These are phyloP conservation scores for Sporothrix humicola DNA, from an alignment of 2,329 filamentous ascomycete species.

Conservation along the genomic window DNA sequence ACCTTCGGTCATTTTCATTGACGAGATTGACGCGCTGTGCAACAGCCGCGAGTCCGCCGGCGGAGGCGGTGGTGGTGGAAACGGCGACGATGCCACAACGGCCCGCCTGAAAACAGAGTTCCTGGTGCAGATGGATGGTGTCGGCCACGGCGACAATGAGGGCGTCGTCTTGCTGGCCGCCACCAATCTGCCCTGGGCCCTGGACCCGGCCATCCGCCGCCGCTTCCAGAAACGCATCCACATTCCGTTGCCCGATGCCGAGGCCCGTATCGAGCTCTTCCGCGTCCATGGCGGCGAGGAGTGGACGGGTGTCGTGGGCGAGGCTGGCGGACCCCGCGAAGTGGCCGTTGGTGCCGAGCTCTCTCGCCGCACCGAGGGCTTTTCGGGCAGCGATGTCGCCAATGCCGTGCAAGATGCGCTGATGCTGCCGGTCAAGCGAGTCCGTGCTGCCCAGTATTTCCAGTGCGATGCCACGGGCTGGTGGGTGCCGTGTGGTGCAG, in stretches of 20 bases:
- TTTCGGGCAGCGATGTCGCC: slow-evolving; percentile 64
- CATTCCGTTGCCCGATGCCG: slow-evolving; percentile 88
- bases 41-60: slow-evolving; percentile 89
- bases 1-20: slow-evolving; percentile 95
- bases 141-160: slow-evolving; percentile 67
- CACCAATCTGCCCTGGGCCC: slow-evolving; percentile 90
- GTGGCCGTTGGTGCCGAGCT: slow-evolving; percentile 69
- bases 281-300: slow-evolving; percentile 86
- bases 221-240: slow-evolving; percentile 78
- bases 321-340: slow-evolving; percentile 63
- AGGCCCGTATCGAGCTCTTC: slow-evolving; percentile 75
- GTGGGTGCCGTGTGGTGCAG: slow-evolving; percentile 26
- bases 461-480: not conserved
- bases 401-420: slow-evolving; percentile 32
- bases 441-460: slow-evolving; percentile 27
- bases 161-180: slow-evolving; percentile 96
- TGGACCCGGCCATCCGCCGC: slow-evolving; percentile 88
- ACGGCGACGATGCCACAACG: slow-evolving; percentile 58
- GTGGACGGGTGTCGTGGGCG: slow-evolving; percentile 74
- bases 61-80: slow-evolving; percentile 60
- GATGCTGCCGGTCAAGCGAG: slow-evolving; percentile 31
- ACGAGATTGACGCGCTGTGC: slow-evolving; percentile 97
- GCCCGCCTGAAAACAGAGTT: slow-evolving; percentile 97
- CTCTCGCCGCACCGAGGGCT: slow-evolving; percentile 80
- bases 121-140: slow-evolving; percentile 97